A percentile compares a stretch with the other conserved stretches of the same genome.
phyloP scores from a whole-genome alignment of 2,329 filamentous ascomycete species.

The Colletotrichum destructivum region DNA sequence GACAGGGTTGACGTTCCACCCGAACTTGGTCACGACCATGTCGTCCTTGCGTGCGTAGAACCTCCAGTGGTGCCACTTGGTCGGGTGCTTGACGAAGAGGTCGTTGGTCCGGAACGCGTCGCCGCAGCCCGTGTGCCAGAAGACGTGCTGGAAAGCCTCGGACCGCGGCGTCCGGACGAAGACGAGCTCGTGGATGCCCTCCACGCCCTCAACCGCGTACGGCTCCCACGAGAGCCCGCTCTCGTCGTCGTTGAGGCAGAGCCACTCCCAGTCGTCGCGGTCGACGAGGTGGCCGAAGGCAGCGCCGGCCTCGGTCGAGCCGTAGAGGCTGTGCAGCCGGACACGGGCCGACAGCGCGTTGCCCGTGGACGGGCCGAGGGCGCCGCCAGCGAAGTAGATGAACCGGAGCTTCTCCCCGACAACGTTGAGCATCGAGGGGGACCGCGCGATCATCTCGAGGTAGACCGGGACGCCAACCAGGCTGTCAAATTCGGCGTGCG shows the following conservation, averaged over 20 bases:
- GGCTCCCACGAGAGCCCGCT: conserved; percentile 25
- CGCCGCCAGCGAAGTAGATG: conserved; percentile 50
- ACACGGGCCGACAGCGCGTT: conserved; percentile 49
- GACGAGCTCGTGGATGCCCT: conserved; percentile 52
- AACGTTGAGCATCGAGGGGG: conserved; percentile 43
- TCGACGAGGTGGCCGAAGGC: conserved; percentile 44
- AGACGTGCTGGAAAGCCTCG: conserved; percentile 52
- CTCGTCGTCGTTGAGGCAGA: conserved; percentile 47
- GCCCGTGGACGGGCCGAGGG: conserved; percentile 48
- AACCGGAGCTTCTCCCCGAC: conserved; percentile 46
- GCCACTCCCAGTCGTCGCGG: conserved; percentile 51
- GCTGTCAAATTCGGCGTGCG: conserved; percentile 29
- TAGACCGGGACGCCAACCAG: conserved; percentile 23
- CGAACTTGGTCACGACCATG: conserved; percentile 57
- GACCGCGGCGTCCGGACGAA: conserved; percentile 49
- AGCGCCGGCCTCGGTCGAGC: conserved; percentile 51
- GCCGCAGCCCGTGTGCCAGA: conserved; percentile 50
- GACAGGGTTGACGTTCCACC: conserved; percentile 60
- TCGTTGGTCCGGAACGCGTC: conserved; percentile 48
- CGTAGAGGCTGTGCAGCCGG: conserved; percentile 47
- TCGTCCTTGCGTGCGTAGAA: conserved; percentile 56
- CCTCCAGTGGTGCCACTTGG: conserved; percentile 51
- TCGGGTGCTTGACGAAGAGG: conserved; percentile 56
- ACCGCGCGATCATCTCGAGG: conserved; percentile 21
- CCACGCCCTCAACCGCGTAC: conserved; percentile 10